phyloP scores from a whole-genome alignment of 148 eudicot genomes.

The Vaccinium corymbosum region DNA sequence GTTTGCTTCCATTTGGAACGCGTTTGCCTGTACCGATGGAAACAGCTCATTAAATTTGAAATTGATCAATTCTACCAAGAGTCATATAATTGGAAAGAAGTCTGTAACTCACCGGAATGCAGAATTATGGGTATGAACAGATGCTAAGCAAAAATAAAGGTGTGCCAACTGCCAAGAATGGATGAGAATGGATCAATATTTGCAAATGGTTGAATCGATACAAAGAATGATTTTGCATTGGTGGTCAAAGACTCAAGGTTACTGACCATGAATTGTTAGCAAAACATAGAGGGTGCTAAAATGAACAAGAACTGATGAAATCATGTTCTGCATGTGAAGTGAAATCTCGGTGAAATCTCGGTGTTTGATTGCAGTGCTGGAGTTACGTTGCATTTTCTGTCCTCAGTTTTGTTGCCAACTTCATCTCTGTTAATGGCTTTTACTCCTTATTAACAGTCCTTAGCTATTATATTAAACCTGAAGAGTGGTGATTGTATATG shows the following conservation, averaged over 20 bases:
- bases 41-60: not conserved
- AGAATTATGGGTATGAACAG: not conserved
- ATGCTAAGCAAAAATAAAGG: not conserved
- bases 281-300: not conserved
- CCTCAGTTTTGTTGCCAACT: not conserved
- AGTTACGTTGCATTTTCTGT: not conserved
- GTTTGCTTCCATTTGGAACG: not conserved
- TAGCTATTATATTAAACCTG: not conserved
- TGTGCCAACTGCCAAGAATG: not conserved
- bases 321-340: not conserved
- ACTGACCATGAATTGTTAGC: not conserved
- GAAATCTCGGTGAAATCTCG: not conserved
- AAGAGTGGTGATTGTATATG: not conserved
- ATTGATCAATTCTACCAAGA: not conserved
- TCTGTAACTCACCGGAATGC: not conserved
- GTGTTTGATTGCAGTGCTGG: not conserved
- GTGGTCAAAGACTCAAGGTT: no score
- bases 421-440: not conserved
- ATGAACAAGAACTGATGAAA: not conserved
- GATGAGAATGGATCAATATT: not conserved
- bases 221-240: not conserved
- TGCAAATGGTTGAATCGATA: not conserved
- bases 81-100: not conserved
- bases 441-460: not conserved
- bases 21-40: not conserved